phyloP scores from a whole-genome alignment of 805 yeast species.

The Candida namnaoensis region DNA sequence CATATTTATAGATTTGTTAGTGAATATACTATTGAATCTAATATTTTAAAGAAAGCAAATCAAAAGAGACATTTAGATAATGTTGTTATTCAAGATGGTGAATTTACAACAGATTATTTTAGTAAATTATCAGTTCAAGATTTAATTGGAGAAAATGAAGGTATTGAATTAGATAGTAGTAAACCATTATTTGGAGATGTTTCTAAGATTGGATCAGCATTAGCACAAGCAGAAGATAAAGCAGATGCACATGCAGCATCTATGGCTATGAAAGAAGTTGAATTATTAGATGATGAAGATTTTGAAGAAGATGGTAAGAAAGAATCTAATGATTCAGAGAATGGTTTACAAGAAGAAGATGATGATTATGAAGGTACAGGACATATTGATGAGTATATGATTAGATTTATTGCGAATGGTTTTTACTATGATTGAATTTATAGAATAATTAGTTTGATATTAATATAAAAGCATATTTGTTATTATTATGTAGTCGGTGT shows the following conservation, averaged over 20 bases:
- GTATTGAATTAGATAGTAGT: constrained; percentile 17
- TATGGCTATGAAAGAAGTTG: constrained; percentile 78
- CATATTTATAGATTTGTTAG: constrained; percentile 95
- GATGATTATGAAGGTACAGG: constrained; percentile 47
- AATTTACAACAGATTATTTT: constrained; percentile 94
- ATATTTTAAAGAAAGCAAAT: constrained; percentile 87
- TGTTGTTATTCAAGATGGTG: constrained; percentile 96
- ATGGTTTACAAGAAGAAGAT: constrained; percentile 36
- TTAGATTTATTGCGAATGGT: constrained; percentile 81
- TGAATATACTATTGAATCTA: constrained; percentile 93
- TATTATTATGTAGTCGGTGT: no score
- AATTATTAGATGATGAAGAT: constrained; percentile 70
- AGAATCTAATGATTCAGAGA: no score
- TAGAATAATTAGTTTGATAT: no score
- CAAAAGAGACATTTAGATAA: constrained; percentile 91
- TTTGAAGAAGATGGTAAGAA: constrained; percentile 44
- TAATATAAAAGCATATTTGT: no score
- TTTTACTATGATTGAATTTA: constrained; percentile 36
- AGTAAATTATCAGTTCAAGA: constrained; percentile 82
- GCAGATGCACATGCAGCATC: constrained; percentile 87
- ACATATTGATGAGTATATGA: constrained; percentile 95
- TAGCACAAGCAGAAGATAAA: constrained; percentile 93
- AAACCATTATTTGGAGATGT: constrained; percentile 24
- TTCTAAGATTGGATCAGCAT: constrained; percentile 42
- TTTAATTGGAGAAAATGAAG: constrained; percentile 47